Evolutionary conservation across 768 basidiomycete genomes (phyloP), one percentile per base, ranked within the genome.

Genomic region (Mycena rebaudengoi): DNA sequence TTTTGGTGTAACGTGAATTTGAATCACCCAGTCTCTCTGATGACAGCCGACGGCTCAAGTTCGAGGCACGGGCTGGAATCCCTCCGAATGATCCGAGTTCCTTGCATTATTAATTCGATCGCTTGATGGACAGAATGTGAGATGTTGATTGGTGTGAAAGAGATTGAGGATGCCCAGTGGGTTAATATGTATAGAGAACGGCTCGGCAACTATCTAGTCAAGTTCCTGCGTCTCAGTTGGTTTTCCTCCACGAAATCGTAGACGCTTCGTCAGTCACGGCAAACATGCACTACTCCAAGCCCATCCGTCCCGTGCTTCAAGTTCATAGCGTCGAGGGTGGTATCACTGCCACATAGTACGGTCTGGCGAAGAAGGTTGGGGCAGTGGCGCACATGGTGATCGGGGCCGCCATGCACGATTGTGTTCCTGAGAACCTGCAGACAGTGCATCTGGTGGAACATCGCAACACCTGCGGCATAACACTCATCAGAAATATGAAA

Each of bases 381-480:
- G 58, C 77, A 78, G 44, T 77, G 77, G 28, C 70, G 66, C 3
- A 70, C 67, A 52, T 76, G 76, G 43, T 67, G 66, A 14, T 56
- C 58, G n/a, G 45, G 35, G 21, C 57, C 68, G 13, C 55, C 60
- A 37, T 69, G 65, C 14, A 71, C 66, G 39, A 75, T 68, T 6
- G 73, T 70, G 11, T 43, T 43, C 8, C 75, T 72, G 45, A 78
- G 63, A 12, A 62, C 57, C 61, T 74, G 69, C 10, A 79, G 63
- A 48, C 76, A 79, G 50, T 76, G 76, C 57, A 78, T 62, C 68
- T 77, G 70, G 69, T 78, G 78, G 65, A 72, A 76, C 72, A 76
- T 74, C 29, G 74, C 62, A 23, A 70, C 45, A n/a, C 71, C 70
- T 64, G 40, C n/a, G n/a, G n/a, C 18, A 23, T 11, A n/a, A 21